phyloP scores from a whole-genome alignment of 202 grass and related monocot genomes.

The Sporobolus alterniflorus region DNA sequence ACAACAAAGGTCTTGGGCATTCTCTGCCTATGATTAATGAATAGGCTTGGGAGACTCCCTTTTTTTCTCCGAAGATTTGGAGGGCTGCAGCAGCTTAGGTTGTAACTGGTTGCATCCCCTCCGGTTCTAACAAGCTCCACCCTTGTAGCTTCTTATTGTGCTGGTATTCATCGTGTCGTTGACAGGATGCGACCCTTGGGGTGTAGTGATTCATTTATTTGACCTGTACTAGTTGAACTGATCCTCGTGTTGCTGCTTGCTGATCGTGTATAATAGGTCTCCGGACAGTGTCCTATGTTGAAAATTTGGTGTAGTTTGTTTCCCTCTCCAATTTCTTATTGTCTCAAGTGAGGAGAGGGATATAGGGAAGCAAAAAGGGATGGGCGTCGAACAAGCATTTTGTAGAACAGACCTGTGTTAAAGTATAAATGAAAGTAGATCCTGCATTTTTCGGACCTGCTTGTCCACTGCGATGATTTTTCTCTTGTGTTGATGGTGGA shows the following conservation, averaged over 20 bases:
- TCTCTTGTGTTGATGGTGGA: not conserved
- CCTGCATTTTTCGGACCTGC: not conserved
- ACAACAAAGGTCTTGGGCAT: constrained; percentile 3
- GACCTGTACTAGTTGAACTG: constrained; percentile 53
- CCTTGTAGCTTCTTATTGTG: constrained; percentile 33
- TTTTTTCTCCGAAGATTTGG: constrained; percentile 35
- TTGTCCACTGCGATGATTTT: not conserved
- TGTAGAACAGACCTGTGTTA: constrained; percentile 62
- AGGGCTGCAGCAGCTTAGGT: constrained; percentile 45
- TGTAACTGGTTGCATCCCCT: constrained; percentile 35
- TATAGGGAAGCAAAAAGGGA: constrained; percentile 48
- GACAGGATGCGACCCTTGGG: constrained; percentile 29
- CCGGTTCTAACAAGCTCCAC: constrained; percentile 43
- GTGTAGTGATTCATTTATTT: constrained; percentile 75
- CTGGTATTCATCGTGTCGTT: constrained; percentile 23
- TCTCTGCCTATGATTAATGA: constrained; percentile 34
- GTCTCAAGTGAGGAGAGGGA: constrained; percentile 37
- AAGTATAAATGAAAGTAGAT: constrained; percentile 69
- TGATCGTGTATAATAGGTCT: constrained; percentile 66
- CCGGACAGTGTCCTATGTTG: constrained; percentile 44
- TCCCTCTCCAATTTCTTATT: constrained; percentile 40
- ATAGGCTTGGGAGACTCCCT: constrained; percentile 16
- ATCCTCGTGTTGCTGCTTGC: constrained; percentile 46
- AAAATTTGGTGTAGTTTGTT: constrained; percentile 52
- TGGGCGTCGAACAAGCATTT: constrained; percentile 59